Evolutionary conservation across 257 asterid species (phyloP).

Genomic region (Nicotiana obtusifolia): DNA sequence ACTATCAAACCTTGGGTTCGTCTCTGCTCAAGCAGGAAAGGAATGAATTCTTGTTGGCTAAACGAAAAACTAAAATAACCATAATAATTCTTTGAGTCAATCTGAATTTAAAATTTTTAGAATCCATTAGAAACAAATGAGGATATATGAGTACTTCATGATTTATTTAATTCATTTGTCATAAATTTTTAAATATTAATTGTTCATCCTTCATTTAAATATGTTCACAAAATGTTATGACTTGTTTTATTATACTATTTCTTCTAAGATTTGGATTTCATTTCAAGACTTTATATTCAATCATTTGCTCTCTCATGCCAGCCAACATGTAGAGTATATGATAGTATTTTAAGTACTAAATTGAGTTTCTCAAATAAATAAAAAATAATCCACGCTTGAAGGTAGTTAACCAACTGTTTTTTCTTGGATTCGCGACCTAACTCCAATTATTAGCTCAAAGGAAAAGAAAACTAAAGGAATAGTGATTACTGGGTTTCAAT

Average conservation of each 20-base stretch:
- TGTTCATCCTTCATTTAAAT: background rate
- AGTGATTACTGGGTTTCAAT: background rate
- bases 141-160: background rate
- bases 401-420: conserved; percentile 11
- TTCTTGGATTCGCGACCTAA: background rate
- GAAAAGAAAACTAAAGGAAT: background rate
- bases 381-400: background rate
- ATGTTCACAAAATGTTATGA: background rate
- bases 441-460: background rate
- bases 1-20: no score
- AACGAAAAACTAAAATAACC: no score
- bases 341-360: background rate
- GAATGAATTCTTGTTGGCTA: background rate
- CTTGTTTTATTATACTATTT: background rate
- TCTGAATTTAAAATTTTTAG: no score
- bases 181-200: background rate
- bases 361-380: background rate
- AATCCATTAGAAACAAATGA: background rate
- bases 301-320: conserved; percentile 6
- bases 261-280: background rate
- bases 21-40: no score
- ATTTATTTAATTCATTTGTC: background rate
- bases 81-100: background rate
- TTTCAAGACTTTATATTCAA: background rate
- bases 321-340: background rate